Conservation (phyloP, 2,329 filamentous ascomycete genomes). For the Diaporthe sp. region DNA sequence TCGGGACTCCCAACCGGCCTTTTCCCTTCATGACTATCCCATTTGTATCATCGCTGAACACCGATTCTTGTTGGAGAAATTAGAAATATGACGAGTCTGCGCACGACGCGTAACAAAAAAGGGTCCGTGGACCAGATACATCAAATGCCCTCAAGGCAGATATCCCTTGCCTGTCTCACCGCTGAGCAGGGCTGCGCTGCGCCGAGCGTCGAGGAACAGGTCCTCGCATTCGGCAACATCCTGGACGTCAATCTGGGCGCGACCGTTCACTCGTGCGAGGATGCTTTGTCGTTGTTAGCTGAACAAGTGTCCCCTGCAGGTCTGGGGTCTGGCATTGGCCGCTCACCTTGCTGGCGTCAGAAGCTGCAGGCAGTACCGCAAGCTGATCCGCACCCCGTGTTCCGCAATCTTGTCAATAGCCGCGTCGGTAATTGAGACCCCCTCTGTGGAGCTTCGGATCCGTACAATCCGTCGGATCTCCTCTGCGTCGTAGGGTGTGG, state of each 20-base stretch:
- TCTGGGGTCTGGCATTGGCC: conserved; percentile 35
- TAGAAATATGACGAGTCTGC: conserved; percentile 48
- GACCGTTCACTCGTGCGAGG: conserved; percentile 86
- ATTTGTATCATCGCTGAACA: conserved; percentile 44
- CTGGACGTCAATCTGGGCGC: conserved; percentile 80
- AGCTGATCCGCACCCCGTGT: conserved; percentile 88
- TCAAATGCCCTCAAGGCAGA: conserved; percentile 71
- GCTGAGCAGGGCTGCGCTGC: conserved; percentile 79
- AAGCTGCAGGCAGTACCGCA: conserved; percentile 94
- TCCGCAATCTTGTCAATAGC: conserved; percentile 90
- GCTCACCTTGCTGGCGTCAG: conserved; percentile 84
- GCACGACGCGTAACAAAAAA: conserved; percentile 9
- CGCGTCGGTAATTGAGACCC: conserved; percentile 81
- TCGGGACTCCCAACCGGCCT: conserved; percentile 44
- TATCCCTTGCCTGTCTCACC: conserved; percentile 75
- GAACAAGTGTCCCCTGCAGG: conserved; percentile 47
- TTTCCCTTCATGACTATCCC: conserved; percentile 43
- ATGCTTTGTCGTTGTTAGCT: conserved; percentile 70
- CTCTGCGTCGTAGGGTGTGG: conserved; percentile 86
- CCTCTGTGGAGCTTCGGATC: conserved; percentile 86
- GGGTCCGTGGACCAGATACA: conserved; percentile 41
- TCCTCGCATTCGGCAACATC: conserved; percentile 88
- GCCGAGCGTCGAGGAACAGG: conserved; percentile 85
- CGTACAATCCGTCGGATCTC: conserved; percentile 95
- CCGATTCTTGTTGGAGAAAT: conserved; percentile 45